Evolutionary conservation across 73 alveolate genomes (phyloP).

Genomic region (Stentor coeruleus): DNA sequence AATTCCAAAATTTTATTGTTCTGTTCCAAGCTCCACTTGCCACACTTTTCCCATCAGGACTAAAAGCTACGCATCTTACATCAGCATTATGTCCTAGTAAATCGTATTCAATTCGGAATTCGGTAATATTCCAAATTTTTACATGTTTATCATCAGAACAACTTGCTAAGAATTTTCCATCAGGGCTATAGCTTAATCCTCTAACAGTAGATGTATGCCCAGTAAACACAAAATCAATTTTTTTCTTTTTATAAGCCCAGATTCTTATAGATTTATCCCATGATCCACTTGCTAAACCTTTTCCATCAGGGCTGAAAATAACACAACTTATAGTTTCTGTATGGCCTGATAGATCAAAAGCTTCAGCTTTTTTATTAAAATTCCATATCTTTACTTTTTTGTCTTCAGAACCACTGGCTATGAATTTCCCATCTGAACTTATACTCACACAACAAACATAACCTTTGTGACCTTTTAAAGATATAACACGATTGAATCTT

Average conservation of each 20-base stretch:
- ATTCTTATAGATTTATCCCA: constrained; percentile 69
- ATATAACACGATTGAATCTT: too few species aligned
- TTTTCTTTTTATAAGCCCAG: constrained; percentile 55
- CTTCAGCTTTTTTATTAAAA: too few species aligned
- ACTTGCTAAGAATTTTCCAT: constrained; percentile 87
- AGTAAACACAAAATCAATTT: constrained; percentile 56
- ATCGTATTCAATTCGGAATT: constrained; percentile 68
- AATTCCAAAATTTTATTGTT: constrained; percentile 93
- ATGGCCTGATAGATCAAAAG: too few species aligned
- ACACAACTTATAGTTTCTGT: constrained; percentile 90
- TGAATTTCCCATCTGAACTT: too few species aligned
- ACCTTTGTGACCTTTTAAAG: too few species aligned
- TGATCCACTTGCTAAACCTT: constrained; percentile 66
- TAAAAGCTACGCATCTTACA: constrained; percentile 90
- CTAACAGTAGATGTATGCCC: constrained; percentile 94
- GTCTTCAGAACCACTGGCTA: too few species aligned
- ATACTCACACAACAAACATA: too few species aligned
- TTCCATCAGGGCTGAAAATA: constrained; percentile 87
- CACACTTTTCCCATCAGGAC: constrained; percentile 92
- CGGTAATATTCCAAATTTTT: constrained; percentile 86
- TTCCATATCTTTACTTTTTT: too few species aligned
- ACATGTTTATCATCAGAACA: constrained; percentile 90
- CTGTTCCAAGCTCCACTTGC: constrained; percentile 94
- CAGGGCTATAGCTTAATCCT: constrained; percentile 72
- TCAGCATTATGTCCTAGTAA: constrained; percentile 86